Evolutionary conservation across 129 eudicot genomes (phyloP), one percentile per base, ranked within the genome.

Genomic region (Chrysanthemum makinoi): DNA sequence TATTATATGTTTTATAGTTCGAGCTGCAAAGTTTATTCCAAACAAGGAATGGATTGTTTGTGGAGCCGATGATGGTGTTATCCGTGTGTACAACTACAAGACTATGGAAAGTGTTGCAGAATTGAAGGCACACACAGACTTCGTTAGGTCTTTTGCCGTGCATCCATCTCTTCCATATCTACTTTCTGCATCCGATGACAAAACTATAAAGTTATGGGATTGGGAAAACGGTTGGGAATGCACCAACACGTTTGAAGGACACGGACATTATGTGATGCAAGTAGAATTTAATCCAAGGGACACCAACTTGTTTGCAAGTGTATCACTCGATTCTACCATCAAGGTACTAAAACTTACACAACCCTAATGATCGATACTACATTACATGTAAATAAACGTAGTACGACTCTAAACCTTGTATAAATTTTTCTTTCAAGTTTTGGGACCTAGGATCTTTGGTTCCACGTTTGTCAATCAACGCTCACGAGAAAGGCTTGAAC

Each of bases 391-490:
- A 5, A 2, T 0, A n/a, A 62, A 3, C 46, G 16, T 10, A 22
- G 13, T 22, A 20, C 26, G 54, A 10, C 15, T 55, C 20, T 78
- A 49, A 66, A 48, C n/a, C 8, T 49, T 16, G 22, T 51, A 50
- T 68, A 56, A 28, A n/a, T 39, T 39, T 69, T 39, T 12, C n/a
- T n/a, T n/a, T 54, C 61, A 26, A 91, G 97, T 86, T 83, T 6
- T 91, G 97, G 97, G 89, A 88, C 73, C 91, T 91, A 53, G 96
- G 89, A 62, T 81, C 88, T 44, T 84, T 88, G 68, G 89, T 81
- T 50, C 96, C 89, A 35, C 86, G 82, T 77, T 84, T 80, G 52
- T 82, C 97, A 0, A 66, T 91, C 70, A 88, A 91, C 58, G 97
- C 83, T 14, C 97, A 91, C 73, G 30, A 83, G 13, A 85, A 91